phyloP scores from a whole-genome alignment of 163 green algal species.

The Chlamydomonas reinhardtii region DNA sequence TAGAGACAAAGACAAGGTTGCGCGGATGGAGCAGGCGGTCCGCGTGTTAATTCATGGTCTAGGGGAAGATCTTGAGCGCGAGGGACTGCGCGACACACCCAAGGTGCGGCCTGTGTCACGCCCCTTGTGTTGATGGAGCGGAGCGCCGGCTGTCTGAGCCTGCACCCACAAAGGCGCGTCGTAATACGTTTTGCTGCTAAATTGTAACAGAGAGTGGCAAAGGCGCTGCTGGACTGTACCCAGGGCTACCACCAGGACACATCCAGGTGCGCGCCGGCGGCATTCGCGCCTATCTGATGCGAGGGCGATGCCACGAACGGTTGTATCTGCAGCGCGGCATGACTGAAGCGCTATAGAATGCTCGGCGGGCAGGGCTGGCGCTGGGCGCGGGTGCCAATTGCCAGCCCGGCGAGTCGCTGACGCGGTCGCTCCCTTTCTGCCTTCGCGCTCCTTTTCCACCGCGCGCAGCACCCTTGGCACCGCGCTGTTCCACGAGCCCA shows the following conservation, averaged over 20 bases:
- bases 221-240: constrained; percentile 84
- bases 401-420: too few species aligned
- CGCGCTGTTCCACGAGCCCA: constrained; percentile 85
- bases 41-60: constrained; percentile 69
- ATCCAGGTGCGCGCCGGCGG: constrained; percentile 58
- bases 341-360: too few species aligned
- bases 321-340: too few species aligned
- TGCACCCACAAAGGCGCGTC: too few species aligned
- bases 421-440: too few species aligned
- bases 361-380: too few species aligned
- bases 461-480: constrained; percentile 71
- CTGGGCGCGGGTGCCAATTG: too few species aligned
- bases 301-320: too few species aligned
- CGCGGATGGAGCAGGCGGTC: constrained; percentile 61
- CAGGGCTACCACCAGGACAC: constrained; percentile 69
- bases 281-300: too few species aligned
- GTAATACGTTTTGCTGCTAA: too few species aligned
- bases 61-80: constrained; percentile 75
- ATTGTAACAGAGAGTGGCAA: constrained; percentile 82
- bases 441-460: neutral
- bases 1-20: constrained; percentile 2
- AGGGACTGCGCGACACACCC: constrained; percentile 82
- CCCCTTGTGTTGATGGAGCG: neutral
- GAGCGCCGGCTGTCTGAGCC: neutral
- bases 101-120: constrained; percentile 63